Percentiles rank a stretch among this genome's conserved stretches.
Evolutionary conservation across 495 filamentous ascomycete genomes (phyloP).

Genomic region (Podospora conica): DNA sequence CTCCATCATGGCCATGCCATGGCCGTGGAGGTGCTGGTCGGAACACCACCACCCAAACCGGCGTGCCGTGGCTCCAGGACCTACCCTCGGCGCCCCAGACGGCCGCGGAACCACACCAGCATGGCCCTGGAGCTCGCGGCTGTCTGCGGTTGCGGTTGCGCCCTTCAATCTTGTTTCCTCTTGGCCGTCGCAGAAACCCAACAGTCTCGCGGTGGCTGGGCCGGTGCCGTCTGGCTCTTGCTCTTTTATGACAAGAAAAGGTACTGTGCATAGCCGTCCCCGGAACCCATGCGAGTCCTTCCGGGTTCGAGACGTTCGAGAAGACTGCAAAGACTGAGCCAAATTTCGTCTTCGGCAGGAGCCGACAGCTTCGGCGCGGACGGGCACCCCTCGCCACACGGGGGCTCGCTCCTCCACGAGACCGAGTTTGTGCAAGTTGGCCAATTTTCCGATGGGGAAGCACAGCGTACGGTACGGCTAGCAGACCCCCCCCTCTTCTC

Average conservation of each 20-base stretch:
- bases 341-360: conserved; percentile 5
- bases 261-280: conserved; percentile 34
- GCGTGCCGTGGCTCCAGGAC: not conserved
- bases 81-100: not conserved
- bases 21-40: not conserved
- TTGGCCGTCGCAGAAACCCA: no score
- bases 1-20: not conserved
- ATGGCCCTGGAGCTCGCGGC: not conserved
- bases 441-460: conserved; percentile 27
- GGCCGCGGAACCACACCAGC: not conserved
- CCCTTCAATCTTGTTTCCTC: not conserved
- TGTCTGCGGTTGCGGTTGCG: not conserved
- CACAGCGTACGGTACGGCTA: conserved; percentile 13
- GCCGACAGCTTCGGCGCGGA: conserved; percentile 23
- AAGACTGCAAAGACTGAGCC: conserved; percentile 15
- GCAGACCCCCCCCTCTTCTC: not conserved
- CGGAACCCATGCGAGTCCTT: conserved; percentile 12
- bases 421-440: conserved; percentile 28
- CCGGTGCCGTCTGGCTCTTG: not conserved
- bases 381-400: conserved; percentile 33
- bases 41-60: not conserved
- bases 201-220: conserved; percentile 2
- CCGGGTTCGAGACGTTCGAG: conserved; percentile 29
- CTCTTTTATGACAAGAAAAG: conserved; percentile 14
- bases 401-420: conserved; percentile 31